phyloP scores from a whole-genome alignment of 176 grass and related monocot genomes.

The Luzula sylvatica region DNA sequence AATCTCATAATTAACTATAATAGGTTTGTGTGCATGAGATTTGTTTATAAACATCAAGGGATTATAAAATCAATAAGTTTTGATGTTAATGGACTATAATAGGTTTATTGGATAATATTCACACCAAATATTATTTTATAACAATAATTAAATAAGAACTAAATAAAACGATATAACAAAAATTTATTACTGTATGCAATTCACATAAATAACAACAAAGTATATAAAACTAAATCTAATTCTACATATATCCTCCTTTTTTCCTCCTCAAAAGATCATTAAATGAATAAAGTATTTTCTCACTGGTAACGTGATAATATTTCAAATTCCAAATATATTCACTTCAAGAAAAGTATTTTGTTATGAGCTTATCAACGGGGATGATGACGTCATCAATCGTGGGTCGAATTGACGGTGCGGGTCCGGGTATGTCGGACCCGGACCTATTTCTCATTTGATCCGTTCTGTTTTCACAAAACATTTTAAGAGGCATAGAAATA shows the following conservation, averaged over 20 bases:
- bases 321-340: no score
- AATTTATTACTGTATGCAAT: background rate
- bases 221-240: background rate
- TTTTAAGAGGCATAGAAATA: no score
- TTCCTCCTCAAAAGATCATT: constrained; percentile 13
- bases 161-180: background rate
- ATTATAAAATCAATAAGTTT: no score
- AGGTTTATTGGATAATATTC: no score
- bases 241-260: constrained; percentile 16
- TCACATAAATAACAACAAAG: constrained; percentile 28
- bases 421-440: constrained; percentile 37
- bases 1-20: no score
- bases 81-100: no score
- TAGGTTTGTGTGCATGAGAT: no score
- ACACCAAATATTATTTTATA: no score
- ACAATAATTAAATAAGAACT: no score
- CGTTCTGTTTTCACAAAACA: constrained; percentile 46
- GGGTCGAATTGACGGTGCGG: constrained; percentile 58
- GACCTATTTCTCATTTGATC: constrained; percentile 59
- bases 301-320: background rate
- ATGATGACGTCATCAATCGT: constrained; percentile 78
- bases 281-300: background rate
- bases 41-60: no score
- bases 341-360: constrained; percentile 63
- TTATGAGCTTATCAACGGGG: constrained; percentile 82